These are phyloP conservation scores for Agrocybe pediades DNA, from an alignment of 768 basidiomycete species.

Conservation along the genomic window DNA sequence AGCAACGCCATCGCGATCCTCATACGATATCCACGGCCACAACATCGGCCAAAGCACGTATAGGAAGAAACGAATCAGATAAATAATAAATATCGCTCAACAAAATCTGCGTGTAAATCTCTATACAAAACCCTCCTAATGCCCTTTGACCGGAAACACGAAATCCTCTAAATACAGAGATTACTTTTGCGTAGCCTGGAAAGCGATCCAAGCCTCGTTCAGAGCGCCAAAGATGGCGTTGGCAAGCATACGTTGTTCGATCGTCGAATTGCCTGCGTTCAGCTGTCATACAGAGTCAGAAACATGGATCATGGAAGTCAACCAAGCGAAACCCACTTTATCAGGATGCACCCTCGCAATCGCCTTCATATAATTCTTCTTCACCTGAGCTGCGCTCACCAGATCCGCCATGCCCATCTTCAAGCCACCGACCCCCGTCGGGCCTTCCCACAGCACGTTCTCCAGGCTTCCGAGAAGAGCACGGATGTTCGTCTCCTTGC, in stretches of 20 bases:
- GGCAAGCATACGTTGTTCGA: conserved; percentile 95
- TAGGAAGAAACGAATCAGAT: no score
- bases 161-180: no score
- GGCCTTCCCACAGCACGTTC: conserved; percentile 67
- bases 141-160: no score
- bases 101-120: no score
- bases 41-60: no score
- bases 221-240: conserved; percentile 89
- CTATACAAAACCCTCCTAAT: no score
- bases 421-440: conserved; percentile 64
- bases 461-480: conserved; percentile 89
- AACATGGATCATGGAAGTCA: no score
- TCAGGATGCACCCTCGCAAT: conserved; percentile 95
- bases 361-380: conserved; percentile 87
- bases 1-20: no score
- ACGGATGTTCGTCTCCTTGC: conserved; percentile 91
- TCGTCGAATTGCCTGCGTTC: conserved; percentile 73
- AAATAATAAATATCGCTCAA: no score
- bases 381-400: conserved; percentile 81
- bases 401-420: conserved; percentile 85
- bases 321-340: conserved; percentile 79
- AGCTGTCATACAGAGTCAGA: no score
- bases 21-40: no score
- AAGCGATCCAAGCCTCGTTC: conserved; percentile 87
- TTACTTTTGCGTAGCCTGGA: conserved; percentile 45